phyloP scores from a whole-genome alignment of 768 basidiomycete species.

The Russula dissimulans region DNA sequence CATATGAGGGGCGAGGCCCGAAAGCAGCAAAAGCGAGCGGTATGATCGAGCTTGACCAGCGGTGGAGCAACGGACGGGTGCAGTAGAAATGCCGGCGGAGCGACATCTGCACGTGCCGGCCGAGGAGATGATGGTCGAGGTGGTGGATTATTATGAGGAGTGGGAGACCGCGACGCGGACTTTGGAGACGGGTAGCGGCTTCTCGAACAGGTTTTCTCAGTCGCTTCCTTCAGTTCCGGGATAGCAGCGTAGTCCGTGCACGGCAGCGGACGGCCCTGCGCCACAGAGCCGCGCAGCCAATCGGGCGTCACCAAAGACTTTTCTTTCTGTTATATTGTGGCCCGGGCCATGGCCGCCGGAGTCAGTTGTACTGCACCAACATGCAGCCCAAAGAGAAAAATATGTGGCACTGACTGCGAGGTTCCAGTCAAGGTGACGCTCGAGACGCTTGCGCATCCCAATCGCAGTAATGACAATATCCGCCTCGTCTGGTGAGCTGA shows the following conservation, averaged over 20 bases:
- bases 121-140: not conserved
- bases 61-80: conserved; percentile 19
- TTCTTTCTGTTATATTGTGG: conserved; percentile 35
- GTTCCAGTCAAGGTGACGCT: conserved; percentile 59
- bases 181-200: conserved; percentile 19
- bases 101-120: not conserved
- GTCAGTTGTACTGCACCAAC: no score
- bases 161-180: not conserved
- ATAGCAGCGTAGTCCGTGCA: conserved; percentile 52
- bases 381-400: no score
- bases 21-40: conserved; percentile 45
- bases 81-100: conserved; percentile 20
- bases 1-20: conserved; percentile 60
- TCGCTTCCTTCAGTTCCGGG: conserved; percentile 39
- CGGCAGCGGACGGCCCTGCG: conserved; percentile 35
- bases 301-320: conserved; percentile 62
- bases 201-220: conserved; percentile 34
- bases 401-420: conserved; percentile 42
- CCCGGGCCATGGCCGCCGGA: no score
- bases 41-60: conserved; percentile 24
- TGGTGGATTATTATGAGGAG: not conserved
- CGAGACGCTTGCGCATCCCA: conserved; percentile 55
- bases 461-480: conserved; percentile 61
- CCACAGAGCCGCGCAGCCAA: conserved; percentile 58
- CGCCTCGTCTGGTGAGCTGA: conserved; percentile 37